Evolutionary conservation across 179 eudicot genomes (phyloP).

Genomic region (Camellia oleifera): DNA sequence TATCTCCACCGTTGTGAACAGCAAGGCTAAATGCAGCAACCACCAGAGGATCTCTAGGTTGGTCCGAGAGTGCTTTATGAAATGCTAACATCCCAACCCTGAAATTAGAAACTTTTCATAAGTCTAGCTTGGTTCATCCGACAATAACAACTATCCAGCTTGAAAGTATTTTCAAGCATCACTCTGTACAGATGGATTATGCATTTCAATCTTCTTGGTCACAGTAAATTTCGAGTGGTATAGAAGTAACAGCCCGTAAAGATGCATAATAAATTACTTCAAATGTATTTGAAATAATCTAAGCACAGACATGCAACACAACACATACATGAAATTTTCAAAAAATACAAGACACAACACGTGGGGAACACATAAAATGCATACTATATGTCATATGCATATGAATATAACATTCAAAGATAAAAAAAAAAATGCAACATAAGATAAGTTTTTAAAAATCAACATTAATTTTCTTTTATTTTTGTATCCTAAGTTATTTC

Average conservation of each 20-base stretch:
- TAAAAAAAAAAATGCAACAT: no score
- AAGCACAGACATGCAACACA: no score
- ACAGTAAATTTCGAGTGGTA: not conserved
- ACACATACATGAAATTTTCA: no score
- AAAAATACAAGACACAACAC: no score
- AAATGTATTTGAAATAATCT: not conserved
- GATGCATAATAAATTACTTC: not conserved
- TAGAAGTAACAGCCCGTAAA: not conserved
- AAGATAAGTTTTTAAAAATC: no score
- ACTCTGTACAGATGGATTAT: not conserved
- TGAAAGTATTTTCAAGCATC: not conserved
- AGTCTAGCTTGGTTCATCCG: not conserved
- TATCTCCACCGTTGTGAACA: slow-evolving; percentile 80
- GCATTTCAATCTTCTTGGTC: not conserved
- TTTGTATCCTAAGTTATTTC: no score
- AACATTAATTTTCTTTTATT: no score
- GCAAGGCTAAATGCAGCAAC: slow-evolving; percentile 78
- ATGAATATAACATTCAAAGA: no score
- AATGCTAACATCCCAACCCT: slow-evolving; percentile 85
- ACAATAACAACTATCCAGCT: not conserved
- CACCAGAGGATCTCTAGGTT: slow-evolving; percentile 67
- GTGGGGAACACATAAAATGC: no score
- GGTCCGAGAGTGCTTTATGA: slow-evolving; percentile 63
- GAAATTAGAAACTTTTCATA: slow-evolving; percentile 18
- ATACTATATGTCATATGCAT: no score